Percentiles rank a stretch among this genome's conserved stretches.
phyloP scores from a whole-genome alignment of 2,329 filamentous ascomycete species.

The Annulohypoxylon truncatum region DNA sequence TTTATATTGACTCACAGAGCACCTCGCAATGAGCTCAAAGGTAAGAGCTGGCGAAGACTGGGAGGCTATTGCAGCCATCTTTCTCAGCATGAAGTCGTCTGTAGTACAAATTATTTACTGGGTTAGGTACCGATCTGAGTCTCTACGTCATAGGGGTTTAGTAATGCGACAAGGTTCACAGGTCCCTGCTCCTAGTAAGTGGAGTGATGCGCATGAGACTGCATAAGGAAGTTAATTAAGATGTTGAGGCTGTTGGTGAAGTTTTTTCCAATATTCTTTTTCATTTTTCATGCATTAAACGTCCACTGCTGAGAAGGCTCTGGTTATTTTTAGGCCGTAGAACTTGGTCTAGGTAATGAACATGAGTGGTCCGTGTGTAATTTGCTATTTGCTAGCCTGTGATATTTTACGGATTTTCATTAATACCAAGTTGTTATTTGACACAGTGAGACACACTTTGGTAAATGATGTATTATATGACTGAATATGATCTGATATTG shows the following conservation, averaged over 20 bases:
- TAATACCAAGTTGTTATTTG: background rate
- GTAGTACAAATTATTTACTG: background rate
- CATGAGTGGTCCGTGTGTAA: conserved; percentile 17
- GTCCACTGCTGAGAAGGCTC: conserved; percentile 8
- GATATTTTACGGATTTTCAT: conserved; percentile 12
- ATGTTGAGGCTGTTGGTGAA: conserved; percentile 5
- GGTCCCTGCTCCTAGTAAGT: conserved; percentile 23
- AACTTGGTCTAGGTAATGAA: conserved; percentile 8
- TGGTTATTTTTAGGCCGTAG: conserved; percentile 8
- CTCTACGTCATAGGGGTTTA: conserved; percentile 36
- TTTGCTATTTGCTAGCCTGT: conserved; percentile 12
- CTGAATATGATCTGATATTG: background rate
- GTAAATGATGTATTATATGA: background rate
- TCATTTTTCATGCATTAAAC: conserved; percentile 13
- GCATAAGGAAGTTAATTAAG: conserved; percentile 33
- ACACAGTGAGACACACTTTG: background rate
- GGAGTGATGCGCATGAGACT: conserved; percentile 29
- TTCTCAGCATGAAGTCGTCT: conserved; percentile 47
- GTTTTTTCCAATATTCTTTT: conserved; percentile 6
- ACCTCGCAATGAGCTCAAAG: conserved; percentile 81
- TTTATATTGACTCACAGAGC: conserved; percentile 72
- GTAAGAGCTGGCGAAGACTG: conserved; percentile 72
- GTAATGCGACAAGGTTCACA: conserved; percentile 18
- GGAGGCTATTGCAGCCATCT: conserved; percentile 64
- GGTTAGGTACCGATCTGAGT: conserved; percentile 1